A percentile compares a stretch with the other conserved stretches of the same genome.
Conservation (phyloP, 1,284 basidiomycete species). For the Ceratobasidium sp. region DNA sequence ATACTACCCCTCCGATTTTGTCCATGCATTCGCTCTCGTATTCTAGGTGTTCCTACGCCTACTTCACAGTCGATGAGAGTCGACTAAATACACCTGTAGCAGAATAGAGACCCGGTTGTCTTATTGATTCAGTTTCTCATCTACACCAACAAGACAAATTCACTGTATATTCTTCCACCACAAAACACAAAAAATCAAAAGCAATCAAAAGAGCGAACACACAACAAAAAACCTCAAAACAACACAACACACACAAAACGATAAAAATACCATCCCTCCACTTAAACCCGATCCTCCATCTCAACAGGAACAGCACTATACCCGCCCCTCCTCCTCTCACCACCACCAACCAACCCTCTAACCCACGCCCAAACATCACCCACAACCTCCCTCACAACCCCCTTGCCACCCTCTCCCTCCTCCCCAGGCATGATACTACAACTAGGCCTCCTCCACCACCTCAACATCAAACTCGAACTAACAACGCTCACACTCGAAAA, state of each 20-base stretch:
- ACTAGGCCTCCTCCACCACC: slow-evolving; percentile 83
- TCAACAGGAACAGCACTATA: slow-evolving; percentile 80
- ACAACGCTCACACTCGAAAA: slow-evolving; percentile 98
- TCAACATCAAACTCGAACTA: slow-evolving; percentile 86
- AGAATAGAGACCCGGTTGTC: too few relatives aligned
- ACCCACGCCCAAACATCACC: slow-evolving; percentile 64
- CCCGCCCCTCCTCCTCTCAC: slow-evolving; percentile 61
- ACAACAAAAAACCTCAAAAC: not conserved
- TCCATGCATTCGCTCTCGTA: too few relatives aligned
- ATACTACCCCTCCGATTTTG: too few relatives aligned
- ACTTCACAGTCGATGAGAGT: too few relatives aligned
- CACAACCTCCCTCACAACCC: slow-evolving; percentile 45
- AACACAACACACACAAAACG: not conserved
- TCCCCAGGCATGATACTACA: slow-evolving; percentile 78
- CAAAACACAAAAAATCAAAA: too few relatives aligned
- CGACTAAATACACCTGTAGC: too few relatives aligned
- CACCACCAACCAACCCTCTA: slow-evolving; percentile 61
- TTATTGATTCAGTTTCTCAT: too few relatives aligned
- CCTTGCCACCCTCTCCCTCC: slow-evolving; percentile 55
- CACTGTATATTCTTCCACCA: too few relatives aligned
- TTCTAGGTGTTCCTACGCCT: too few relatives aligned
- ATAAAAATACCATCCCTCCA: not conserved
- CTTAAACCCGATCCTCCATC: slow-evolving; percentile 59
- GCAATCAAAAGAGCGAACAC: too few relatives aligned
- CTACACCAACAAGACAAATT: too few relatives aligned